phyloP scores from a whole-genome alignment of 352 stramenopile genomes.

The Globisporangium viniferum region DNA sequence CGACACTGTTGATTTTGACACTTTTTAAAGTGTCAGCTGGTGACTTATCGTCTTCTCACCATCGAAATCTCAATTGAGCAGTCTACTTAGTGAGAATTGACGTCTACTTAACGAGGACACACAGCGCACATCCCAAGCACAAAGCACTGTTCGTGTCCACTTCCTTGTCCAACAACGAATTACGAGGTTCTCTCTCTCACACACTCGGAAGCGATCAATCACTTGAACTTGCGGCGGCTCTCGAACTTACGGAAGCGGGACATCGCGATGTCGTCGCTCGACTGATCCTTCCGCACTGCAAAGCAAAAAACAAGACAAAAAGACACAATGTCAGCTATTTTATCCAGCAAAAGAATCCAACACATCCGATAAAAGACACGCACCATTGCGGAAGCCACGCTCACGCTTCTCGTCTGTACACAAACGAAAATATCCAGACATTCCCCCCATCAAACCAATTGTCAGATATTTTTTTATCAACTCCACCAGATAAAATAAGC shows the following conservation, averaged over 20 bases:
- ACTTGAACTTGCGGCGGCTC: conserved; percentile 44
- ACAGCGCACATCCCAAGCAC: too few relatives aligned
- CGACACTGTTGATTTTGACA: background rate
- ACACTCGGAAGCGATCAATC: conserved; percentile 10
- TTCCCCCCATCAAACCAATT: background rate
- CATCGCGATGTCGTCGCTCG: conserved; percentile 61
- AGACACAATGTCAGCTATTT: background rate
- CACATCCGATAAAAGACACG: conserved; percentile 1
- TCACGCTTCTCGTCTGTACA: conserved; percentile 66
- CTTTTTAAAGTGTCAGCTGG: background rate
- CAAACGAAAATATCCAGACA: background rate
- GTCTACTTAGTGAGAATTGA: background rate
- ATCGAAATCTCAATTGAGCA: background rate
- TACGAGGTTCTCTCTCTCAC: conserved; percentile 1
- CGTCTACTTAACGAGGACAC: too few relatives aligned
- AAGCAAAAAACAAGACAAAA: background rate
- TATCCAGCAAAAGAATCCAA: background rate
- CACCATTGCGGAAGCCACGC: conserved; percentile 56
- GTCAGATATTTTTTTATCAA: background rate
- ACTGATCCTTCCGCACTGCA: conserved; percentile 55
- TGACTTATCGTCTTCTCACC: background rate
- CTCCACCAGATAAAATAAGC: background rate
- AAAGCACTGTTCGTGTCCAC: too few relatives aligned
- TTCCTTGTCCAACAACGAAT: too few relatives aligned
- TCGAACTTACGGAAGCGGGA: conserved; percentile 74